phyloP scores from a whole-genome alignment of 2,329 filamentous ascomycete genomes.

The Cryphonectria japonica region DNA sequence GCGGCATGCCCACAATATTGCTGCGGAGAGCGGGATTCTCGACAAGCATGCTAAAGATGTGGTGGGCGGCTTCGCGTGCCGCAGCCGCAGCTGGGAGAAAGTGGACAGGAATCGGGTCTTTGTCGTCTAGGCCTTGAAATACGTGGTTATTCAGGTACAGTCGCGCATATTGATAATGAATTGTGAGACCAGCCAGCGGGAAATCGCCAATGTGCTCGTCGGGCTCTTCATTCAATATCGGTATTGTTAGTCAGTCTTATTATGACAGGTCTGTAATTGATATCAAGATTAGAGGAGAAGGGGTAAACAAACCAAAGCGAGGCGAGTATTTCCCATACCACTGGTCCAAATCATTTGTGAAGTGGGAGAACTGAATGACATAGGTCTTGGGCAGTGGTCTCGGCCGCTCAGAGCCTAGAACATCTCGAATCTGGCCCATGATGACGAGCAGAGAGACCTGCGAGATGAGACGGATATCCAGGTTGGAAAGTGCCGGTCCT shows the following conservation, averaged over 20 bases:
- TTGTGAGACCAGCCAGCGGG: conserved; percentile 9
- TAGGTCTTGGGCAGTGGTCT: conserved; percentile 2
- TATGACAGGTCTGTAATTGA: not conserved
- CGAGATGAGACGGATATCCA: conserved; percentile 9
- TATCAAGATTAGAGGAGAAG: not conserved
- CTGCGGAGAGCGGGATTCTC: not conserved
- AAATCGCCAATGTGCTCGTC: conserved; percentile 3
- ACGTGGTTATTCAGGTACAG: conserved; percentile 1
- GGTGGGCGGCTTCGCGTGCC: not conserved
- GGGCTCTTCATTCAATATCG: not conserved
- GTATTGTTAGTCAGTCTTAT: not conserved
- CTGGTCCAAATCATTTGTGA: not conserved
- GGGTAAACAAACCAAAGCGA: not conserved
- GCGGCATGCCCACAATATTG: conserved; percentile 9
- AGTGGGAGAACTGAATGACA: conserved; percentile 4
- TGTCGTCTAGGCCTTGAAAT: conserved; percentile 3
- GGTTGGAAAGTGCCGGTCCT: not conserved
- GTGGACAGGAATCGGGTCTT: not conserved
- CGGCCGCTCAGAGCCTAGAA: conserved; percentile 1
- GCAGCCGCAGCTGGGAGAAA: conserved; percentile 1
- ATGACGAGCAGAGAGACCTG: conserved; percentile 8
- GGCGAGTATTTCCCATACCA: conserved; percentile 9
- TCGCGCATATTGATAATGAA: conserved; percentile 3
- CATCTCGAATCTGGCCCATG: conserved; percentile 12
- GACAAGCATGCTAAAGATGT: conserved; percentile 2